phyloP scores from a whole-genome alignment of 306 rosid genomes.

The Abrus pulchellus region DNA sequence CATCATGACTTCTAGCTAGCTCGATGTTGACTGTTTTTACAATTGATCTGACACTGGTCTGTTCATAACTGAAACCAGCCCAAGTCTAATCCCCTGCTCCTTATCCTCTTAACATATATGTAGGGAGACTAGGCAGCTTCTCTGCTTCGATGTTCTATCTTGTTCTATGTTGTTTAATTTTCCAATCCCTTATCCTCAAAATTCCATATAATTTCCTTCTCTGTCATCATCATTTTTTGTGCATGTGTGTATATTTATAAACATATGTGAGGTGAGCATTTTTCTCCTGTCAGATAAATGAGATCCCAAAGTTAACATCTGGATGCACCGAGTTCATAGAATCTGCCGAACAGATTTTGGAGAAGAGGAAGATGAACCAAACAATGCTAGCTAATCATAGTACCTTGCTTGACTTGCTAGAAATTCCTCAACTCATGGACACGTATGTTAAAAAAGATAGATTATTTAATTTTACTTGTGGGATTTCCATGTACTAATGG shows the following conservation, averaged over 20 bases:
- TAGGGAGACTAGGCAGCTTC: neutral
- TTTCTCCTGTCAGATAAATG: constrained; percentile 69
- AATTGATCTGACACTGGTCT: neutral
- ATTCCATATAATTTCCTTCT: constrained; percentile 9
- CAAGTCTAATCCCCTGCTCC: neutral
- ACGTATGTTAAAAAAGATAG: constrained; percentile 62
- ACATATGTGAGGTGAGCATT: constrained; percentile 36
- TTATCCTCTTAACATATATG: neutral
- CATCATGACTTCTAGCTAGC: neutral
- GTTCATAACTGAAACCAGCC: neutral
- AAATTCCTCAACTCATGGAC: constrained; percentile 97
- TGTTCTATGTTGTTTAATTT: constrained; percentile 5
- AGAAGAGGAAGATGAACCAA: constrained; percentile 97
- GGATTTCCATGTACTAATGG: constrained; percentile 13
- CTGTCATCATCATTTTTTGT: neutral
- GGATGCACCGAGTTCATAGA: constrained; percentile 94
- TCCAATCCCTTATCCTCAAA: constrained; percentile 16
- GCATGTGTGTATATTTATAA: neutral
- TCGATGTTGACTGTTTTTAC: neutral
- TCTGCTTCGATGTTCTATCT: constrained; percentile 5
- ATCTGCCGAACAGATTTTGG: constrained; percentile 88
- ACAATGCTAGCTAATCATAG: constrained; percentile 93
- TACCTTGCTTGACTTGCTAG: constrained; percentile 96
- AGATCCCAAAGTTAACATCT: constrained; percentile 82
- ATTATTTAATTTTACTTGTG: constrained; percentile 3